phyloP scores from a whole-genome alignment of 2,329 filamentous ascomycete species.

The Beauveria pseudobassiana region DNA sequence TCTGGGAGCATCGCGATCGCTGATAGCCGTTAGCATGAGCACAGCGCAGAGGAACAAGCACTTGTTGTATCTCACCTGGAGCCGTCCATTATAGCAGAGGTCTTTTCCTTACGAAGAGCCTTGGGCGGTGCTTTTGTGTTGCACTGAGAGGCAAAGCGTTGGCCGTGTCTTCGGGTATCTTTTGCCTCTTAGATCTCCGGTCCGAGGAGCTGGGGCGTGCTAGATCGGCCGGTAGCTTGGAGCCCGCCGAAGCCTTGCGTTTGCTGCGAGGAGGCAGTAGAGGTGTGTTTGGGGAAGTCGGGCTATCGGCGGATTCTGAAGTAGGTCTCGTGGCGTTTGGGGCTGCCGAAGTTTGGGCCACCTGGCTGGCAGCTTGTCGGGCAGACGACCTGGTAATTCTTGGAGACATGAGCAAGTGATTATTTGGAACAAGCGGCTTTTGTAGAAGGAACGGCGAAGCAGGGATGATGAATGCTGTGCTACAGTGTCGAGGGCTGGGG shows the following conservation, averaged over 20 bases:
- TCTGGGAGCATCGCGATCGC: neutral
- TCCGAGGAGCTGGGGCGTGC: constrained; percentile 30
- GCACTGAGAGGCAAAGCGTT: constrained; percentile 27
- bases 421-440: constrained; percentile 13
- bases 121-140: constrained; percentile 27
- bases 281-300: constrained; percentile 31
- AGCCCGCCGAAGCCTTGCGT: constrained; percentile 61
- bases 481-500: neutral
- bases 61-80: constrained; percentile 48
- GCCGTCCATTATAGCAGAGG: constrained; percentile 61
- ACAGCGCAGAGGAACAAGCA: neutral
- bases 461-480: neutral
- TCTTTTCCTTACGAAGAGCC: constrained; percentile 55
- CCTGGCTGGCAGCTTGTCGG: constrained; percentile 70
- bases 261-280: constrained; percentile 63
- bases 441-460: constrained; percentile 2
- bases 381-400: constrained; percentile 95
- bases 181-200: constrained; percentile 65
- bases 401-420: constrained; percentile 74
- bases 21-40: constrained; percentile 14
- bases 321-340: constrained; percentile 33
- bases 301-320: constrained; percentile 27
- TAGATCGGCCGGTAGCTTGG: constrained; percentile 34
- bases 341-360: constrained; percentile 37
- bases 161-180: constrained; percentile 41